Percentiles rank a stretch among this genome's conserved stretches.
phyloP scores from a whole-genome alignment of 495 filamentous ascomycete species.

The Xylaria bambusicola region DNA sequence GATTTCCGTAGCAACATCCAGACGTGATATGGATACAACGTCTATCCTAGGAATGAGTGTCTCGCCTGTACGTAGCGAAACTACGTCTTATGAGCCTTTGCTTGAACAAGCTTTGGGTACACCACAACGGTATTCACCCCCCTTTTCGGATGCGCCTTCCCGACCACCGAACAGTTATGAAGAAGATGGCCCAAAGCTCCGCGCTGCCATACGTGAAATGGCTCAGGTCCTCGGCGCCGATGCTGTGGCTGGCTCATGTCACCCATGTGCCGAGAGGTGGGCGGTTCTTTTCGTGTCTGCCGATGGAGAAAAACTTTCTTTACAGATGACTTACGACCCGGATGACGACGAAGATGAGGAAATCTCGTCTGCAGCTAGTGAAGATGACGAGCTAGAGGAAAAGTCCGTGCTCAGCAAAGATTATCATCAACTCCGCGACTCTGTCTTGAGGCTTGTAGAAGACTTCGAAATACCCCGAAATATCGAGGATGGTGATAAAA shows the following conservation, averaged over 20 bases:
- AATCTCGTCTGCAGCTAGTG: slow-evolving; percentile 62
- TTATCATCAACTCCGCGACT: slow-evolving; percentile 79
- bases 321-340: slow-evolving; percentile 71
- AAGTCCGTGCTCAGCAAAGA: slow-evolving; percentile 74
- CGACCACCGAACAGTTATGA: slow-evolving; percentile 47
- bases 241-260: slow-evolving; percentile 60
- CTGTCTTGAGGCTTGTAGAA: slow-evolving; percentile 77
- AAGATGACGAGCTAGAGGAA: slow-evolving; percentile 66
- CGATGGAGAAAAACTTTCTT: slow-evolving; percentile 66
- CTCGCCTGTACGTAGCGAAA: slow-evolving; percentile 69
- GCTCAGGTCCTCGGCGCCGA: slow-evolving; percentile 60
- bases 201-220: slow-evolving; percentile 67
- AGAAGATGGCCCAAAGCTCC: slow-evolving; percentile 56
- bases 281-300: slow-evolving; percentile 74
- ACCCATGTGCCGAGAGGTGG: slow-evolving; percentile 74
- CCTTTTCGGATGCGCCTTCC: slow-evolving; percentile 38
- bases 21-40: slow-evolving; percentile 54
- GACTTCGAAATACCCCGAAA: slow-evolving; percentile 74
- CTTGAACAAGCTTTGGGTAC: slow-evolving; percentile 49
- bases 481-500: slow-evolving; percentile 52
- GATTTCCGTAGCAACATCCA: slow-evolving; percentile 44
- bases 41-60: slow-evolving; percentile 68
- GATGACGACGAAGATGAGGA: slow-evolving; percentile 67
- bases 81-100: slow-evolving; percentile 63
- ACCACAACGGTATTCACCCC: slow-evolving; percentile 47